These are phyloP conservation scores for Bisporella sp. DNA, from an alignment of 2,329 filamentous ascomycete species.

Conservation along the genomic window DNA sequence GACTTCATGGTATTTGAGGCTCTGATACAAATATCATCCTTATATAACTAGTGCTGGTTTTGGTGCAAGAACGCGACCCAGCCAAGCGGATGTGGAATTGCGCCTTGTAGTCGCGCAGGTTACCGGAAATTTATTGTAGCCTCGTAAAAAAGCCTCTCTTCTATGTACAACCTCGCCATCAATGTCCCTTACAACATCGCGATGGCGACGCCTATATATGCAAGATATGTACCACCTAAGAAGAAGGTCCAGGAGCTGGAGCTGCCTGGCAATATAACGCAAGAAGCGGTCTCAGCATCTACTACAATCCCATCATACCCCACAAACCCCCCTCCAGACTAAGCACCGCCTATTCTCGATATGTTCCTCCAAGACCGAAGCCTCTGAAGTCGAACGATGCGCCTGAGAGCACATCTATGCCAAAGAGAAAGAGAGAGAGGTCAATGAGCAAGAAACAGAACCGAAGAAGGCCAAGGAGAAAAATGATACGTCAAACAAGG, in stretches of 20 bases:
- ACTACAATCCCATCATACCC: neutral
- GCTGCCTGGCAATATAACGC: neutral
- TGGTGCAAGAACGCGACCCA: too few relatives aligned
- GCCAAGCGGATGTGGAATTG: too few relatives aligned
- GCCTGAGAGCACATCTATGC: neutral
- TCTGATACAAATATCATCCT: too few relatives aligned
- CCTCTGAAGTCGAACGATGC: too few relatives aligned
- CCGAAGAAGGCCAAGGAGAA: constrained; percentile 7
- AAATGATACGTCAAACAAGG: constrained; percentile 6
- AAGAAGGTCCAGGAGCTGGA: constrained; percentile 1
- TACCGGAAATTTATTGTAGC: too few relatives aligned
- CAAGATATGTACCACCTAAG: constrained; percentile 12
- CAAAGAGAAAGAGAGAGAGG: neutral
- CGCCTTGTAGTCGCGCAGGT: too few relatives aligned
- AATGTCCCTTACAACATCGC: neutral
- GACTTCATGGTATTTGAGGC: too few relatives aligned
- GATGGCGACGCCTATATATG: constrained; percentile 8
- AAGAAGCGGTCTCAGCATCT: neutral
- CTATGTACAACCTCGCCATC: too few relatives aligned
- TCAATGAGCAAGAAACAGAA: neutral
- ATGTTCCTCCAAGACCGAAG: neutral
- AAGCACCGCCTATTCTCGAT: neutral
- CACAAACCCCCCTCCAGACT: neutral
- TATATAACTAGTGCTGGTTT: too few relatives aligned
- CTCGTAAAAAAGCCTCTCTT: too few relatives aligned